These are phyloP conservation scores for Sporisorium sorghi DNA, from an alignment of 1,284 basidiomycete species.

Conservation along the genomic window DNA sequence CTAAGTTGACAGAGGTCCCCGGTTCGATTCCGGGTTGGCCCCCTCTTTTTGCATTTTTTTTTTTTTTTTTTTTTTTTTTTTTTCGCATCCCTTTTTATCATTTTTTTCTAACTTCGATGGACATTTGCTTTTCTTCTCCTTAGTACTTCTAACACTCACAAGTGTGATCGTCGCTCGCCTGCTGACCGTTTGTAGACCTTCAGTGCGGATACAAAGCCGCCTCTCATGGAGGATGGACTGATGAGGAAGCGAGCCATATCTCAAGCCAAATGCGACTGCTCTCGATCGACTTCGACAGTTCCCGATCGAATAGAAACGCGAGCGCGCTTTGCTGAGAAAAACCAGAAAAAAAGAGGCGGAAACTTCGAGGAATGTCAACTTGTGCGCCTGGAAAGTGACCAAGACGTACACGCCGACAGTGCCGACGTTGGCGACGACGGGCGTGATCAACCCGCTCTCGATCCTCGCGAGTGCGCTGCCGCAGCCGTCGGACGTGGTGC, in stretches of 20 bases:
- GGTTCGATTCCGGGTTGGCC: conserved; percentile 58
- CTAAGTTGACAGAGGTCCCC: conserved; percentile 58
- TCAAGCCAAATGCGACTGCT: not conserved
- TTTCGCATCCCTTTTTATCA: not conserved
- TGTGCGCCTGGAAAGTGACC: conserved; percentile 25
- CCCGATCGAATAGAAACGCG: conserved; percentile 4
- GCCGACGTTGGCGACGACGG: conserved; percentile 17
- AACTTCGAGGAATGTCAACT: conserved; percentile 46
- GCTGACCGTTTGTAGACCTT: too few species aligned
- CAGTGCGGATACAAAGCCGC: too few species aligned
- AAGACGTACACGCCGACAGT: conserved; percentile 20
- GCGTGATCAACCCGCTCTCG: conserved; percentile 36
- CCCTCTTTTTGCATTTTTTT: conserved; percentile 14
- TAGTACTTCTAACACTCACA: too few species aligned
- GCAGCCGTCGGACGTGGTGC: conserved; percentile 20
- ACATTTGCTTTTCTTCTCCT: too few species aligned
- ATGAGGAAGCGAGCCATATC: not conserved
- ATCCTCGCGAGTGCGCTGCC: conserved; percentile 27
- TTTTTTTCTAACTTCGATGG: too few species aligned
- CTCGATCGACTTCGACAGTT: not conserved
- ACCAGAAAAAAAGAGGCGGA: conserved; percentile 1
- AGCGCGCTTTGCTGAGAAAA: not conserved
- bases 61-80: conserved; percentile 1
- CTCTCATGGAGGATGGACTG: too few species aligned
- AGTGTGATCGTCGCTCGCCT: too few species aligned